Percentiles rank a stretch among this genome's conserved stretches.
phyloP scores from a whole-genome alignment of 108 stramenopile species.

The Nitzschia putrida region DNA sequence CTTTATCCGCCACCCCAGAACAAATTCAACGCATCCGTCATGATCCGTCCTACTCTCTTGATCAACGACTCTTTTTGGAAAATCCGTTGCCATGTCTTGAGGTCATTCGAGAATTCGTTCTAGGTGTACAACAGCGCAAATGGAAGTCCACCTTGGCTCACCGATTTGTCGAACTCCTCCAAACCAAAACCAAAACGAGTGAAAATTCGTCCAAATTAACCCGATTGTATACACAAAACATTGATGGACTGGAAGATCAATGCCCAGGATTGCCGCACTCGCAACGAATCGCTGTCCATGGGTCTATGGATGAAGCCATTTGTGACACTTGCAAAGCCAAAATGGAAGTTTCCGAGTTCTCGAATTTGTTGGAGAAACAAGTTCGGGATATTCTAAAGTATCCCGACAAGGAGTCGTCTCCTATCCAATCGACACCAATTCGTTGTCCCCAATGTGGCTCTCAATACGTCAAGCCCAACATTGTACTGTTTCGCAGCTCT shows the following conservation, averaged over 20 bases:
- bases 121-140: conserved; percentile 59
- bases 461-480: conserved; percentile 78
- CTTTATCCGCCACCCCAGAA: conserved; percentile 60
- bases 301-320: conserved; percentile 76
- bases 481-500: conserved; percentile 75
- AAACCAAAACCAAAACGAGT: conserved; percentile 56
- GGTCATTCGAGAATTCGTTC: conserved; percentile 77
- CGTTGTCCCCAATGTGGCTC: conserved; percentile 60
- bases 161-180: conserved; percentile 81
- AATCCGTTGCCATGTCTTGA: conserved; percentile 87
- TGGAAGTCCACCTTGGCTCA: conserved; percentile 87
- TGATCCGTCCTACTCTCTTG: conserved; percentile 66
- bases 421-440: conserved; percentile 64
- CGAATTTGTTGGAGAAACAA: conserved; percentile 45
- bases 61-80: conserved; percentile 71
- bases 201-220: conserved; percentile 59
- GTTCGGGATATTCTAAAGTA: conserved; percentile 80
- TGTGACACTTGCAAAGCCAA: conserved; percentile 73
- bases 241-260: conserved; percentile 92
- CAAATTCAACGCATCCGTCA: conserved; percentile 54
- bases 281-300: conserved; percentile 82
- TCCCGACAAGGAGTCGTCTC: conserved; percentile 17
- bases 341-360: conserved; percentile 63
- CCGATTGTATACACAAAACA: conserved; percentile 93
- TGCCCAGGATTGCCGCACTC: conserved; percentile 60